Percentiles rank a stretch among this genome's conserved stretches.
Conservation (phyloP, 257 asterid species). For the Nicotiana attenuata region DNA sequence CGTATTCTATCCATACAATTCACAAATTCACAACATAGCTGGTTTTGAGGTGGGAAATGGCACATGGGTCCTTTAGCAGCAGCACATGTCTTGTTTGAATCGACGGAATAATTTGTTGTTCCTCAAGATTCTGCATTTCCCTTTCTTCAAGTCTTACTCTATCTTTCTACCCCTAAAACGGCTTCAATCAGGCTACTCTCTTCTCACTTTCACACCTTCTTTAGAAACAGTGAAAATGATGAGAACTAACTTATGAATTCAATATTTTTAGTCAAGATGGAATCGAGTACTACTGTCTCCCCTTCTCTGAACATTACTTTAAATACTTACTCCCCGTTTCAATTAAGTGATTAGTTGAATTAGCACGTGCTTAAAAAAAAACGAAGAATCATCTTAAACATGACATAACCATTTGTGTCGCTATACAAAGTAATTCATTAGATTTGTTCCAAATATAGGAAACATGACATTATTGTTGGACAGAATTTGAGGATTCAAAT, state of each 20-base stretch:
- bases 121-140: not conserved
- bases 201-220: not conserved
- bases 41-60: not conserved
- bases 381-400: too few species aligned
- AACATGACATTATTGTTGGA: too few species aligned
- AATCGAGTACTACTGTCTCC: too few species aligned
- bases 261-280: not conserved
- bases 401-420: too few species aligned
- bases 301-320: too few species aligned
- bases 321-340: too few species aligned
- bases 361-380: too few species aligned
- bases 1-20: not conserved
- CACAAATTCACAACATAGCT: not conserved
- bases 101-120: not conserved
- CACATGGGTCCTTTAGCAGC: not conserved
- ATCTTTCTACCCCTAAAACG: not conserved
- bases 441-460: too few species aligned
- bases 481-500: not conserved
- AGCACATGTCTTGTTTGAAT: constrained; percentile 7
- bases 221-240: too few species aligned
- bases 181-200: constrained; percentile 1
- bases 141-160: not conserved
- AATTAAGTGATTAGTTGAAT: too few species aligned
- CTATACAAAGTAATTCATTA: too few species aligned
- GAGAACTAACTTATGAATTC: not conserved